Evolutionary conservation across 2,329 filamentous ascomycete species (phyloP), one percentile per base, ranked within the genome.

Genomic region (Aspergillus viridinutans): DNA sequence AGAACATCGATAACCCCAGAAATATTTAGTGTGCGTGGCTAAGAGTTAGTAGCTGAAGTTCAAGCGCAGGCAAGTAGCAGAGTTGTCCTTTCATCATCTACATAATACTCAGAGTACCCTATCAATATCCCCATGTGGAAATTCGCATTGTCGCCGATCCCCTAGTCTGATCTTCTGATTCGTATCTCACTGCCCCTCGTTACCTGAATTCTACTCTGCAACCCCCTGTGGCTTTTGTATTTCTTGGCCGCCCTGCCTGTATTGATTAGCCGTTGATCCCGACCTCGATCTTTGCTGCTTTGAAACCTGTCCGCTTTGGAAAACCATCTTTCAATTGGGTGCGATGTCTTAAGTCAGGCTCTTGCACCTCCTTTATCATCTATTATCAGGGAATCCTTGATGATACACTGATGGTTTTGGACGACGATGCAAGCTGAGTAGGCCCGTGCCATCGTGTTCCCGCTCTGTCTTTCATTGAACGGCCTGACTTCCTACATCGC

Each of bases 361-460:
- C 29, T 20, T 47, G 43, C 43, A 14, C 12, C 14, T 26, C 25
- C 25, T 55, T 50, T 42, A 25, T 51, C 25, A 35, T 21, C 21
- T 45, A 51, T 28, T 51, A 54, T 55, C 56, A 56, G 14, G 45
- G 40, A 20, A 58, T 10, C 49, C 52, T 40, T 35, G 10, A 49
- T 48, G 29, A 55, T 43, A 57, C 49, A 53, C 56, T 57, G 59
- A 59, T 53, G 35, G 54, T 54, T 21, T 49, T 35, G 50, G 47
- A 52, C 51, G 53, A 61, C 57, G 43, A 66, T 65, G 64, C 58
- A 56, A 55, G 54, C 57, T 55, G 58, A 56, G 55, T 61, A 62
- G 58, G 50, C 23, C 42, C 54, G 45, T 54, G 25, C 25, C 40
- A 28, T 38, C 42, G 23, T 54, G 54, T 58, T 26, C n/a, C 28